Base-by-base conservation (phyloP, 768 basidiomycete genomes). In the Daedalea quercina region DNA sequence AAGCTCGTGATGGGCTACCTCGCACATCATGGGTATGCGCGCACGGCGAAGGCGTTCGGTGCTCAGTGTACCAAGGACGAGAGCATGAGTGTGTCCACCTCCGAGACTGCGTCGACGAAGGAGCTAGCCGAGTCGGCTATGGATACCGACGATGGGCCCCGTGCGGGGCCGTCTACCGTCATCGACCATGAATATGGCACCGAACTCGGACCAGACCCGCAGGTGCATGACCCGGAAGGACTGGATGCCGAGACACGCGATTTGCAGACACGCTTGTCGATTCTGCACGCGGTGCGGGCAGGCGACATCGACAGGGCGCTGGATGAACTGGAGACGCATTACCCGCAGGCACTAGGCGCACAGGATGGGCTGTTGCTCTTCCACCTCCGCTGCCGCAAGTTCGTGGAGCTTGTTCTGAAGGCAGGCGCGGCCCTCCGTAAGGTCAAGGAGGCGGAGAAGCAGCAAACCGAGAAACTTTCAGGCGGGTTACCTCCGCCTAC, bases 341-440 rank as follows among this genome's bases (percentile, higher is more conserved):
- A 84, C 63, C 84, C 88, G 0, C 61, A 68, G 3, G 88, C 85
- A 6, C 71, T 94, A 22, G 78, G 77, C 53, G 78, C 78, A 24
- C 84, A 90, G 50, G 76, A 78, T 35, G 84, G 84, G 9, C 70
- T 89, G 15, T 77, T 93, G 69, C 68, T 79, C n/a, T 88, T 93
- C 73, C 89, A 87, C 66, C 68, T 94, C 59, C 79, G 85, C 23
- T 90, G 90, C 69, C 78, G 90, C 60, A 89, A 86, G 67, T 91
- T 94, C 61, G 82, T 94, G 43, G 91, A 94, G 67, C 76, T 91
- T 25, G 78, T 90, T 13, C 63, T 91, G 58, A 80, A 83, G 57
- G 82, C 87, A 9, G 76, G 81, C 4, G 86, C 84, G 55, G 69
- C 86, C 55, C 80, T 82, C 71, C 84, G 85, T 69, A 76, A 70